Evolutionary conservation across 495 filamentous ascomycete species (phyloP), one percentile per base, ranked within the genome.

Genomic region (Penicillium argentinense): DNA sequence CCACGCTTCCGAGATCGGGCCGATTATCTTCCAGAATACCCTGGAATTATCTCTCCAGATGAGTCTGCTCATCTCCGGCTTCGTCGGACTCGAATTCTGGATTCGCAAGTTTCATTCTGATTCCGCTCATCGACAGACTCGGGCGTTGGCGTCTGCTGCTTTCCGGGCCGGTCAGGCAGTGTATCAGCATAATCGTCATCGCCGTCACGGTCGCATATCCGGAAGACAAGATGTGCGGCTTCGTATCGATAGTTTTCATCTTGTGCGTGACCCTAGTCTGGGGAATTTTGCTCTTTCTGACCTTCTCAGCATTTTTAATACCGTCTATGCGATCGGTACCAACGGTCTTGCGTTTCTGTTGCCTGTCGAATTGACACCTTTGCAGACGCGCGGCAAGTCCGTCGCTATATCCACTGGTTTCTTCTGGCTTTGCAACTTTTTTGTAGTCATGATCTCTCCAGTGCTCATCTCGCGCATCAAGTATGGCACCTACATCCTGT

Each of bases 361-460:
- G 4, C 39, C 39, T 9, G 39, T 29, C 12, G 39, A 29, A 14
- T 14, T 42, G 22, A 42, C 39, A 11, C 39, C 39, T 3, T 26
- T 42, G 5, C 39, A 42, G 13, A 42, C 39, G 7, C 39, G 39
- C 26, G 23, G 23, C 2, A 42, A 42, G 24, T 42, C 39, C 3
- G 39, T 28, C 6, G 13, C 39, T 4, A 42, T 42, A 16, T 9
- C 39, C 12, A 42, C 39, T 3, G 39, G 39, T 17, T 14, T 23
- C 24, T 42, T 42, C 17, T 42, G 39, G 39, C 39, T 29, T 11
- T 42, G 23, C 39, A 42, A 42, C 24, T 42, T 42, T 13, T 42
- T 42, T 16, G 39, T 42, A 16, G 39, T 42, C 12, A 42, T 42
- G 39, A 42, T 42, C 22, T 42, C 39, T 3, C 24, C 39, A 2